A percentile compares a stretch with the other conserved stretches of the same genome.
These are phyloP conservation scores for Hippophae rhamnoides DNA, from an alignment of 306 rosid genomes.

Conservation along the genomic window DNA sequence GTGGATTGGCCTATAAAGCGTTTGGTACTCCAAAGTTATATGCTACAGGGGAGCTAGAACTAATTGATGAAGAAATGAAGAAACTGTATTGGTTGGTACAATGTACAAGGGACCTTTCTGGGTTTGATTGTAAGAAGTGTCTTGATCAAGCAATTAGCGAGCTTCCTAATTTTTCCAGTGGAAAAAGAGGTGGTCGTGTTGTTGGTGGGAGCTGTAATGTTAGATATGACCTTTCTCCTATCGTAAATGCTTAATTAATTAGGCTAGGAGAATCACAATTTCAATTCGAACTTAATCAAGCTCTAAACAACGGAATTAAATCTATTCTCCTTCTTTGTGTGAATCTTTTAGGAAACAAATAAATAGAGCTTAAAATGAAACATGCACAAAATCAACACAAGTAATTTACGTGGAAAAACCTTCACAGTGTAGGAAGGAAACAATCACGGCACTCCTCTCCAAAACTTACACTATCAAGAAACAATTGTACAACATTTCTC, in stretches of 20 bases:
- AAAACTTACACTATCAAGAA: too few relatives aligned
- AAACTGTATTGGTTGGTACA: constrained; percentile 32
- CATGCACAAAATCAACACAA: too few relatives aligned
- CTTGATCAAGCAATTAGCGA: constrained; percentile 18
- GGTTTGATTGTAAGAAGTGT: constrained; percentile 23
- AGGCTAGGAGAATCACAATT: too few relatives aligned
- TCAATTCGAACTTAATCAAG: too few relatives aligned
- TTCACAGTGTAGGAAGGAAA: too few relatives aligned
- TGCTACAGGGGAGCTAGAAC: constrained; percentile 15
- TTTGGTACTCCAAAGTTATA: constrained; percentile 3
- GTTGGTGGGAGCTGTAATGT: constrained; percentile 32
- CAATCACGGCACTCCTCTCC: too few relatives aligned
- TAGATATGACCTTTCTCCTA: constrained; percentile 28
- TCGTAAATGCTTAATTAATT: constrained; percentile 12
- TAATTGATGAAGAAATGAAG: background rate
- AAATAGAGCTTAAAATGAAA: too few relatives aligned
- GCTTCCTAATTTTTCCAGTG: constrained; percentile 23
- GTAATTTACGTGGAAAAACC: too few relatives aligned
- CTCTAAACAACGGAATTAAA: too few relatives aligned
- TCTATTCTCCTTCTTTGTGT: too few relatives aligned
- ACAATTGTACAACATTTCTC: too few relatives aligned
- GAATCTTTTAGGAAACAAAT: too few relatives aligned
- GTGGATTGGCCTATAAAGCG: constrained; percentile 14
- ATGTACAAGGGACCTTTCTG: constrained; percentile 24
- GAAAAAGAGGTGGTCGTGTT: constrained; percentile 30